Percentiles rank a stretch among this genome's conserved stretches.
phyloP scores from a whole-genome alignment of 345 rosid genomes.

The Combretum micranthum region DNA sequence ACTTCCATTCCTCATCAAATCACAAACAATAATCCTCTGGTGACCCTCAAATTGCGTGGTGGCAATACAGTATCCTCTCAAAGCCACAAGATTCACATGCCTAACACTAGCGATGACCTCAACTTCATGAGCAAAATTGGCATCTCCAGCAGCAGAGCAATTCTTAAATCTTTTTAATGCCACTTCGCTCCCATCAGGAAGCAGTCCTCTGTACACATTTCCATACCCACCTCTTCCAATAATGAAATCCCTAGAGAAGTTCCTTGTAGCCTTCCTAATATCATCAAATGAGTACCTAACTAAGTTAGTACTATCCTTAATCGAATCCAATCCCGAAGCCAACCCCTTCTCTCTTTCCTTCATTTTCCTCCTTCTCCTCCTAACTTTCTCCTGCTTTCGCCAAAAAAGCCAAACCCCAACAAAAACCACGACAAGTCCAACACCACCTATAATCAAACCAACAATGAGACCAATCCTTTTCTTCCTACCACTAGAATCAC shows the following conservation, averaged over 20 bases:
- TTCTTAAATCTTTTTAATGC: constrained; percentile 95
- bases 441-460: constrained; percentile 18
- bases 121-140: constrained; percentile 62
- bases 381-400: constrained; percentile 19
- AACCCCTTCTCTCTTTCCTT: constrained; percentile 27
- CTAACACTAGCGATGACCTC: constrained; percentile 89
- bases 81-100: constrained; percentile 76
- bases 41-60: constrained; percentile 78
- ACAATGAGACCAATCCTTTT: neutral
- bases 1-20: constrained; percentile 76
- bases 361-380: constrained; percentile 22
- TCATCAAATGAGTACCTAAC: constrained; percentile 63
- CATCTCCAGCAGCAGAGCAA: constrained; percentile 75
- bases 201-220: constrained; percentile 66
- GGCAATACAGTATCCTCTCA: constrained; percentile 83
- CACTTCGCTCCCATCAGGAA: constrained; percentile 64
- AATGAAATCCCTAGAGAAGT: constrained; percentile 61
- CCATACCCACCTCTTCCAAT: constrained; percentile 89
- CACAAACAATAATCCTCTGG: constrained; percentile 92
- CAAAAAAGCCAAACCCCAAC: constrained; percentile 40
- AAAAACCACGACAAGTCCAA: constrained; percentile 23
- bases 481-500: constrained; percentile 16
- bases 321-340: constrained; percentile 39
- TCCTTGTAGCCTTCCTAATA: constrained; percentile 67
- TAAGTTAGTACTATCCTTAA: constrained; percentile 61